Conservation (phyloP, 305 asterid genomes). For the Fraxinus baroniana region DNA sequence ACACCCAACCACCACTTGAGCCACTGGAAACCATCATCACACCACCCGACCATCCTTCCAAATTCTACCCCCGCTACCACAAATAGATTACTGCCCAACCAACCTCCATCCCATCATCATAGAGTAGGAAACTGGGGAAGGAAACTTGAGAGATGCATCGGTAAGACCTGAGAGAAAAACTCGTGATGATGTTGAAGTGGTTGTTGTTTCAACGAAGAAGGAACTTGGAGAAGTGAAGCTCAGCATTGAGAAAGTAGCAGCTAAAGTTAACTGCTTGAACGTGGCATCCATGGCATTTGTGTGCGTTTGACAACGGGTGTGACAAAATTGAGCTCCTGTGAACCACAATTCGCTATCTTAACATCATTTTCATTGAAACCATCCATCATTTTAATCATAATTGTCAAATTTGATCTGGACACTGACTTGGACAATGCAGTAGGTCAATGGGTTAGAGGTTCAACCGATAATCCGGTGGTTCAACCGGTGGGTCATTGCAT, state of each 20-base stretch:
- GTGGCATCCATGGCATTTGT: conserved; percentile 55
- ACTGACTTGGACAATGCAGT: too few species aligned
- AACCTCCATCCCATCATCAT: too few species aligned
- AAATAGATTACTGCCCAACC: too few species aligned
- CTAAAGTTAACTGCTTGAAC: conserved; percentile 56
- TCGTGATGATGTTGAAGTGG: conserved; percentile 51
- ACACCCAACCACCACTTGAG: too few species aligned
- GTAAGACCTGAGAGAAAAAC: conserved; percentile 44
- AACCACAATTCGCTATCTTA: conserved; percentile 44
- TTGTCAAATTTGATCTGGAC: too few species aligned
- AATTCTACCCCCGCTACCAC: too few species aligned
- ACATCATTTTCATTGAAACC: conserved; percentile 42
- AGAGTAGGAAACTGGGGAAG: conserved; percentile 35
- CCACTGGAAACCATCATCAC: too few species aligned
- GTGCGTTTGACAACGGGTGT: too few species aligned
- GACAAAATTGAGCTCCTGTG: conserved; percentile 53
- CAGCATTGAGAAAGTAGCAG: conserved; percentile 52
- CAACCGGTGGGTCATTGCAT: too few species aligned
- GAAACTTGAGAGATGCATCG: conserved; percentile 25
- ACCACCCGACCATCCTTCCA: too few species aligned
- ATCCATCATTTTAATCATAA: conserved; percentile 22
- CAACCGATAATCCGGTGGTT: too few species aligned
- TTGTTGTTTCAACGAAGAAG: conserved; percentile 52
- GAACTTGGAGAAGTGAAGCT: conserved; percentile 67
- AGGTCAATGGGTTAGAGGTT: too few species aligned